Conservation (phyloP, 2,329 filamentous ascomycete species). For the Pseudocercospora eumusae region DNA sequence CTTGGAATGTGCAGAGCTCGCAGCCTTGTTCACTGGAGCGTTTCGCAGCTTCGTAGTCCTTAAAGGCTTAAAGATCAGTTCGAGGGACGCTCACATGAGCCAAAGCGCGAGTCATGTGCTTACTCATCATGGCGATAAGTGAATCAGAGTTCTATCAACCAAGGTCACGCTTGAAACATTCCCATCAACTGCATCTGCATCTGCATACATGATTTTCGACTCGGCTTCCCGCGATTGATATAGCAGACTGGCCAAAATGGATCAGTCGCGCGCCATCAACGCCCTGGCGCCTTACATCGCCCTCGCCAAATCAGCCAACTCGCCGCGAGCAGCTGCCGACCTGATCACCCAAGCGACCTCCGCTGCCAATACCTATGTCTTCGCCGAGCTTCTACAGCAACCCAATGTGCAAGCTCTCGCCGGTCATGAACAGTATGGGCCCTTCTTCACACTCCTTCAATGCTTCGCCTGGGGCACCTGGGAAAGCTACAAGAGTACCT, state of each 20-base stretch:
- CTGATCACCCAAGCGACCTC: conserved; percentile 86
- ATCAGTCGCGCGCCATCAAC: conserved; percentile 65
- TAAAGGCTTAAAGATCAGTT: not conserved
- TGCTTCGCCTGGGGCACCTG: conserved; percentile 94
- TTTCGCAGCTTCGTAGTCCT: not conserved
- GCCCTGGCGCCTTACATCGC: conserved; percentile 80
- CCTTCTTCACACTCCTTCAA: conserved; percentile 71
- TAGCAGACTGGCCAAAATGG: conserved; percentile 55
- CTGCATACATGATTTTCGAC: not conserved
- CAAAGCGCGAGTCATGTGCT: not conserved
- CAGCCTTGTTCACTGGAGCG: not conserved
- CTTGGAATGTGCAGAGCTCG: not conserved
- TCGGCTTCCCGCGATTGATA: not conserved
- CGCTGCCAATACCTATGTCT: conserved; percentile 86
- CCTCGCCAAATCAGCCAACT: conserved; percentile 81
- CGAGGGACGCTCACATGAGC: not conserved
- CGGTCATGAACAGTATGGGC: conserved; percentile 61
- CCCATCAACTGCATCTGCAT: no score
- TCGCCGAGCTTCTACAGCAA: conserved; percentile 84
- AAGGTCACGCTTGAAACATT: not conserved
- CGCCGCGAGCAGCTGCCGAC: conserved; percentile 80
- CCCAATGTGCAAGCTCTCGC: conserved; percentile 75
- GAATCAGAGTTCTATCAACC: not conserved
- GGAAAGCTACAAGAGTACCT: conserved; percentile 66
- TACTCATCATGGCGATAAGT: not conserved